Percentiles rank a stretch among this genome's conserved stretches.
Evolutionary conservation across 164 flowering plant genomes (phyloP).

Genomic region (Nelumbo lutea): DNA sequence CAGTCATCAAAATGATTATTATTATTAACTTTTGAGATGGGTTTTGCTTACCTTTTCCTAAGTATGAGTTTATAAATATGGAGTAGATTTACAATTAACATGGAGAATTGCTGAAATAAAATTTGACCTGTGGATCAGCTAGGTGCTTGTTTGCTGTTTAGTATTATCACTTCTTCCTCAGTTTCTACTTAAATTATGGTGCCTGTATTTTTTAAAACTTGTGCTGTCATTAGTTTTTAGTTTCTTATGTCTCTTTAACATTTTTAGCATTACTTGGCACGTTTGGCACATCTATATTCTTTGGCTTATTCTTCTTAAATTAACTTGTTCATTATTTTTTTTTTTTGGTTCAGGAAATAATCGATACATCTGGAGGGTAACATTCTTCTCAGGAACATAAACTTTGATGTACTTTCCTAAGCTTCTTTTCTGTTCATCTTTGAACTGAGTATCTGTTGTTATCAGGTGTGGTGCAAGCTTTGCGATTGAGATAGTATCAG

Average conservation of each 20-base stretch:
- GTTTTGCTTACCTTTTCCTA: not conserved
- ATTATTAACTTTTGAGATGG: not conserved
- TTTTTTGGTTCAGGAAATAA: constrained; percentile 62
- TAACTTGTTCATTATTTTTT: constrained; percentile 1
- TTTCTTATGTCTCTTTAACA: not conserved
- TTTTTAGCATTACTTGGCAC: not conserved
- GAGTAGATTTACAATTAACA: not conserved
- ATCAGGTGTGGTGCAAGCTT: constrained; percentile 94
- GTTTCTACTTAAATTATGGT: too few relatives aligned
- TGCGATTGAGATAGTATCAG: constrained; percentile 73
- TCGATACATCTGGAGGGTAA: constrained; percentile 97
- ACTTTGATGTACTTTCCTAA: not conserved
- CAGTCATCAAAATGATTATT: not conserved
- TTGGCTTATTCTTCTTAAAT: not conserved
- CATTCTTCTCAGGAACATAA: constrained; percentile 14
- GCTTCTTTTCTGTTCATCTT: not conserved
- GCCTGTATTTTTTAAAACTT: too few relatives aligned
- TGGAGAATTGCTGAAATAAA: too few relatives aligned
- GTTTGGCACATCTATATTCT: not conserved
- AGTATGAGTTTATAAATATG: not conserved
- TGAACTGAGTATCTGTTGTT: not conserved
- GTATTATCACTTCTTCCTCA: not conserved
- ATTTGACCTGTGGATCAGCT: not conserved
- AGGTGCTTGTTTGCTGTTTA: not conserved
- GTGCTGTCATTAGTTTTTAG: too few relatives aligned